These are phyloP conservation scores for Pistacia vera DNA, from an alignment of 345 rosid genomes.

Conservation along the genomic window DNA sequence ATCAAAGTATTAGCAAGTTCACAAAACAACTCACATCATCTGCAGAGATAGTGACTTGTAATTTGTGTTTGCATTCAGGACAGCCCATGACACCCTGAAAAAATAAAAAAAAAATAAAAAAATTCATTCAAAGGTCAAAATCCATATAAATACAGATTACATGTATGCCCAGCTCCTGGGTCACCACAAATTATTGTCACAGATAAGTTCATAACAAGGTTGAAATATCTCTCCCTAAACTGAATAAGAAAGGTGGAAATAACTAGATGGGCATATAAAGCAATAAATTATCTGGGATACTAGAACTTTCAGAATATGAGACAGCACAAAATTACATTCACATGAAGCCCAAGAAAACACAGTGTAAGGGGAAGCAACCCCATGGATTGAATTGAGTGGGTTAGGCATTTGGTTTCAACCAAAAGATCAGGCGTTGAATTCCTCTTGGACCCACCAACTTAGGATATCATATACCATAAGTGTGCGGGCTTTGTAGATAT, in stretches of 20 bases:
- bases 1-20: background rate
- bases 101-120: constrained; percentile 6
- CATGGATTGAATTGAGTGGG: background rate
- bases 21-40: constrained; percentile 80
- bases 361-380: background rate
- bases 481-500: background rate
- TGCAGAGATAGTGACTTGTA: constrained; percentile 86
- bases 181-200: background rate
- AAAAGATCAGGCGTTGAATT: background rate
- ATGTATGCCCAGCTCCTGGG: background rate
- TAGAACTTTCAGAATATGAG: background rate
- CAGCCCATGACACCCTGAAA: constrained; percentile 91
- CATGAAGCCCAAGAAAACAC: background rate
- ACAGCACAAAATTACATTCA: constrained; percentile 1
- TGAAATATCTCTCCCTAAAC: background rate
- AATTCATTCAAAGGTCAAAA: constrained; percentile 18
- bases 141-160: background rate
- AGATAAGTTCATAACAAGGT: background rate
- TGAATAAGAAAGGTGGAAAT: background rate
- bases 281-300: background rate
- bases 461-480: too few species aligned
- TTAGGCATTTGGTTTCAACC: background rate
- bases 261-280: background rate
- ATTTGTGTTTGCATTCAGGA: constrained; percentile 86
- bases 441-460: background rate